These are phyloP conservation scores for Adansonia gregorii DNA, from an alignment of 441 rosid genomes.

Conservation along the genomic window DNA sequence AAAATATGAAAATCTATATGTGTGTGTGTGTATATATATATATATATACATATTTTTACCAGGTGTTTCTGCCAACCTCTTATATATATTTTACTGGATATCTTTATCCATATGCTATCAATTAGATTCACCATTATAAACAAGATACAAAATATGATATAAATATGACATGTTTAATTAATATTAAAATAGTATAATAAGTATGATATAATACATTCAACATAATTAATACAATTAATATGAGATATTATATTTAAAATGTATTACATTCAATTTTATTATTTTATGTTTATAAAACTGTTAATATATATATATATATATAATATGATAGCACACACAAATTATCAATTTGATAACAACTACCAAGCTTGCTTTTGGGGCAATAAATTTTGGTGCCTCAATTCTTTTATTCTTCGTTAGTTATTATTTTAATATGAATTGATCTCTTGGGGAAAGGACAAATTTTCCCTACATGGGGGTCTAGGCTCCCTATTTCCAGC, in stretches of 20 bases:
- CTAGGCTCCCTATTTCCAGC: background rate
- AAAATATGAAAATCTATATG: no score
- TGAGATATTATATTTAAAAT: background rate
- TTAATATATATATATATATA: background rate
- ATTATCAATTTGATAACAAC: no score
- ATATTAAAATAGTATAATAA: no score
- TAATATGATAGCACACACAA: background rate
- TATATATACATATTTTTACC: background rate
- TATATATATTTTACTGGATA: background rate
- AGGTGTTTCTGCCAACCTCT: constrained; percentile 2
- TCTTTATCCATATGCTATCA: background rate
- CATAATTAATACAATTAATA: no score
- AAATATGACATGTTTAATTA: no score
- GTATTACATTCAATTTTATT: no score
- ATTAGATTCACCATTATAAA: no score
- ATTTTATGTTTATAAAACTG: no score
- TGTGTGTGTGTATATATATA: no score
- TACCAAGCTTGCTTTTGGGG: background rate
- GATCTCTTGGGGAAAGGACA: background rate
- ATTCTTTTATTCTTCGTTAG: background rate
- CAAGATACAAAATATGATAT: no score
- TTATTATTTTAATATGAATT: background rate
- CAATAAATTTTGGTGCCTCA: constrained; percentile 5
- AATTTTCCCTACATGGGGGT: background rate
- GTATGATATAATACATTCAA: no score